These are phyloP conservation scores for Neophaeococcomyces aloes DNA, from an alignment of 2,329 filamentous ascomycete genomes.

Conservation along the genomic window DNA sequence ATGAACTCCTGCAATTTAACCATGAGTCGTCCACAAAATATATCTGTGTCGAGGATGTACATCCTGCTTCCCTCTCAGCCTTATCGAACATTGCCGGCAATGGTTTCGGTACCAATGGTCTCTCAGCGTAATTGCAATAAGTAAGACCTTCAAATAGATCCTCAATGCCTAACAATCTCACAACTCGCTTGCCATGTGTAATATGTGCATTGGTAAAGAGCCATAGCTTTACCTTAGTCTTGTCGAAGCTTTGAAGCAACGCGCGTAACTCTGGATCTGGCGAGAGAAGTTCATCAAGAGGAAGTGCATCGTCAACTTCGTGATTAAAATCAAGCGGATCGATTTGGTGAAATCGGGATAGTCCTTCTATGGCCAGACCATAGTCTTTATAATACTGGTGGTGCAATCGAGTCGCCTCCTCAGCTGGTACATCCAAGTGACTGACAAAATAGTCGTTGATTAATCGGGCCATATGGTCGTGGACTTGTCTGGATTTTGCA, in stretches of 20 bases:
- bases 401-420: constrained; percentile 79
- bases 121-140: constrained; percentile 73
- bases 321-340: constrained; percentile 89
- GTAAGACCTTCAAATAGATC: constrained; percentile 92
- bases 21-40: constrained; percentile 94
- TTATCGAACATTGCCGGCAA: constrained; percentile 72
- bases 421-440: constrained; percentile 61
- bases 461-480: constrained; percentile 75
- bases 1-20: constrained; percentile 66
- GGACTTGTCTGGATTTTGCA: constrained; percentile 72
- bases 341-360: constrained; percentile 89
- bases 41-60: constrained; percentile 58
- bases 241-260: constrained; percentile 74
- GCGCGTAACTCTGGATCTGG: constrained; percentile 63
- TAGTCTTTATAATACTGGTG: constrained; percentile 91
- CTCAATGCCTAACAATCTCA: constrained; percentile 68
- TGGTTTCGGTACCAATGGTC: constrained; percentile 78
- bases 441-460: constrained; percentile 58
- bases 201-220: constrained; percentile 94
- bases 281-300: constrained; percentile 72
- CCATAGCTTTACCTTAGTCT: constrained; percentile 75
- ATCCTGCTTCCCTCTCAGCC: constrained; percentile 75
- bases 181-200: constrained; percentile 73
- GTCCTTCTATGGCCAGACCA: constrained; percentile 89
- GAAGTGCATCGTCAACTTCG: constrained; percentile 88